Evolutionary conservation across 2,329 filamentous ascomycete genomes (phyloP).

Genomic region (Magnaporthiopsis rhizophila): DNA sequence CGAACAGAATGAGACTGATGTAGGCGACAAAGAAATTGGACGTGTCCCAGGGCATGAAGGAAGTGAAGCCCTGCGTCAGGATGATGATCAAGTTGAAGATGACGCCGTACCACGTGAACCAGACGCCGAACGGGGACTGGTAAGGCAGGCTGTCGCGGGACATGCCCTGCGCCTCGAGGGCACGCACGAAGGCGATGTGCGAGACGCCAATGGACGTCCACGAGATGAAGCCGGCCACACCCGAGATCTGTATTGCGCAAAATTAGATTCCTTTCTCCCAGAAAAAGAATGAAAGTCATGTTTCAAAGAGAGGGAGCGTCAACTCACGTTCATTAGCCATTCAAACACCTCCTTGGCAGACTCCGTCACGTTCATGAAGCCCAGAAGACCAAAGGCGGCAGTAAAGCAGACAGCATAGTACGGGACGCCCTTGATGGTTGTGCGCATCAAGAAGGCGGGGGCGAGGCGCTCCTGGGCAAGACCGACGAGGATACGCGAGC

Average conservation of each 20-base stretch:
- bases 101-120: conserved; percentile 55
- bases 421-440: conserved; percentile 55
- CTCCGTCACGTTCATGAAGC: conserved; percentile 57
- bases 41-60: conserved; percentile 55
- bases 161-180: conserved; percentile 47
- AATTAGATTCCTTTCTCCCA: no score
- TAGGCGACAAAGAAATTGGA: conserved; percentile 57
- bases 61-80: conserved; percentile 61
- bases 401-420: conserved; percentile 50
- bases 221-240: conserved; percentile 61
- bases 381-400: conserved; percentile 53
- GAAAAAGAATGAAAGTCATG: no score
- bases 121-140: conserved; percentile 54
- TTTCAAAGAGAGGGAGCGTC: no score
- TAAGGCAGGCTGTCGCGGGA: conserved; percentile 52
- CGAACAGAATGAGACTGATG: conserved; percentile 56
- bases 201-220: conserved; percentile 60
- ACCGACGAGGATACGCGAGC: conserved; percentile 59
- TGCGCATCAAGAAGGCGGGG: conserved; percentile 49
- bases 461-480: conserved; percentile 58
- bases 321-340: conserved; percentile 55
- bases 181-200: conserved; percentile 59
- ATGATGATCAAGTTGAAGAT: conserved; percentile 58
- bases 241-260: conserved; percentile 37
- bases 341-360: conserved; percentile 55